phyloP scores from a whole-genome alignment of 2,329 filamentous ascomycete genomes.

The Fusarium palustre region DNA sequence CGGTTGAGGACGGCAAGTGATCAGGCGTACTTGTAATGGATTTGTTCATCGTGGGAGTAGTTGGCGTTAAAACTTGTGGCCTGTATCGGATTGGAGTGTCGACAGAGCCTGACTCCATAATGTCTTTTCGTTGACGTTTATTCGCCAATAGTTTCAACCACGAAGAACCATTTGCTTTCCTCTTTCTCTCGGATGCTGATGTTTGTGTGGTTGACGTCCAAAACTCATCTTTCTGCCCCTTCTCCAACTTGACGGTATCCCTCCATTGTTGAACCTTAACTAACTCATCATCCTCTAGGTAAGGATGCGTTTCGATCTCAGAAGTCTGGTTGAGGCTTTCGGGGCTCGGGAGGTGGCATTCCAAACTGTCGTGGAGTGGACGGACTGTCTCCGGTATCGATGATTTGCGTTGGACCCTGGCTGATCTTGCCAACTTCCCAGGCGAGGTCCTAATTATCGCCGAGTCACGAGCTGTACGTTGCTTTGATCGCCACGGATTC shows the following conservation, averaged over 20 bases:
- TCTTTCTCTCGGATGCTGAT: constrained; percentile 39
- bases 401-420: constrained; percentile 23
- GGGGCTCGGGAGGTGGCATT: constrained; percentile 58
- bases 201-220: constrained; percentile 39
- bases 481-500: constrained; percentile 52
- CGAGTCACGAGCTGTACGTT: constrained; percentile 33
- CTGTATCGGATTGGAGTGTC: constrained; percentile 37
- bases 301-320: constrained; percentile 46
- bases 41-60: constrained; percentile 8
- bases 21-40: constrained; percentile 41
- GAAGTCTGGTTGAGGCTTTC: constrained; percentile 54
- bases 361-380: constrained; percentile 38
- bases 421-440: constrained; percentile 28
- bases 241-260: constrained; percentile 31
- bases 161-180: constrained; percentile 45
- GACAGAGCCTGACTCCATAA: constrained; percentile 38
- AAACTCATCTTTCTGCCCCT: constrained; percentile 33
- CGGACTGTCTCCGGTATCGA: constrained; percentile 36
- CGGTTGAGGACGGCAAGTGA: constrained; percentile 29
- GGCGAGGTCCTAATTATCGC: constrained; percentile 33
- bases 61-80: constrained; percentile 5
- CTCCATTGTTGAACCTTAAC: constrained; percentile 52
- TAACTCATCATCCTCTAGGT: constrained; percentile 50
- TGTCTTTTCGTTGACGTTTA: constrained; percentile 47
- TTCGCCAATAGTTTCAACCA: constrained; percentile 50